Evolutionary conservation across 2,329 filamentous ascomycete genomes (phyloP).

Genomic region (Botrytis fragariae): DNA sequence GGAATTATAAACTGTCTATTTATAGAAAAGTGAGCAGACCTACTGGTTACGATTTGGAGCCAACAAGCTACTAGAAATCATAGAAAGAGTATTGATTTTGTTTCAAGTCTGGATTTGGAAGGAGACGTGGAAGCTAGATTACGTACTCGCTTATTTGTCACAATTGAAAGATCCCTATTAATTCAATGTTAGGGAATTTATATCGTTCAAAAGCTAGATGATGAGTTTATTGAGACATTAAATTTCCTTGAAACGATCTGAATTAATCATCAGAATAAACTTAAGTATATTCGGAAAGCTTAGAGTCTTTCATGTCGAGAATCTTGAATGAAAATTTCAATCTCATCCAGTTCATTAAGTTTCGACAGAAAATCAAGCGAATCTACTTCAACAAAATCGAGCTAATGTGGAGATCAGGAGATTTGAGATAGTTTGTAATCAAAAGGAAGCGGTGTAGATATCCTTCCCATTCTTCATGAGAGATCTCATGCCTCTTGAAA

Average conservation of each 20-base stretch:
- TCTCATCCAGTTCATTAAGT: rapidly evolving
- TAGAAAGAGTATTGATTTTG: not conserved
- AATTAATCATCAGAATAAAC: too few species aligned
- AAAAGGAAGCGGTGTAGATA: too few species aligned
- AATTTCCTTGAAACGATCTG: too few species aligned
- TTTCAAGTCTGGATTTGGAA: too few species aligned
- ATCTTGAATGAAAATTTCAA: not conserved
- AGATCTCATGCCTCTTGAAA: too few species aligned
- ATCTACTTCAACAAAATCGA: not conserved
- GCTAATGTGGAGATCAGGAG: not conserved
- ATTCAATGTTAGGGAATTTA: too few species aligned
- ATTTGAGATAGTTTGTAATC: rapidly evolving
- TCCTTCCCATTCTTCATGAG: too few species aligned
- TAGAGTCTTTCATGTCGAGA: not conserved
- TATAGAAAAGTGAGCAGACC: not conserved
- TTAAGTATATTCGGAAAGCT: too few species aligned
- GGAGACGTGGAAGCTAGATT: not conserved
- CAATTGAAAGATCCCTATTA: too few species aligned
- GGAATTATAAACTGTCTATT: not conserved
- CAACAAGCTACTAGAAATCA: not conserved
- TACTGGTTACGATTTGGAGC: not conserved
- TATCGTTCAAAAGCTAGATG: not conserved
- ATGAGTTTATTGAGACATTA: not conserved
- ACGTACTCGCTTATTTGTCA: not conserved
- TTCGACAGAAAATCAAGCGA: not conserved